phyloP scores from a whole-genome alignment of 2,329 filamentous ascomycete genomes.

The Talaromyces sp. region DNA sequence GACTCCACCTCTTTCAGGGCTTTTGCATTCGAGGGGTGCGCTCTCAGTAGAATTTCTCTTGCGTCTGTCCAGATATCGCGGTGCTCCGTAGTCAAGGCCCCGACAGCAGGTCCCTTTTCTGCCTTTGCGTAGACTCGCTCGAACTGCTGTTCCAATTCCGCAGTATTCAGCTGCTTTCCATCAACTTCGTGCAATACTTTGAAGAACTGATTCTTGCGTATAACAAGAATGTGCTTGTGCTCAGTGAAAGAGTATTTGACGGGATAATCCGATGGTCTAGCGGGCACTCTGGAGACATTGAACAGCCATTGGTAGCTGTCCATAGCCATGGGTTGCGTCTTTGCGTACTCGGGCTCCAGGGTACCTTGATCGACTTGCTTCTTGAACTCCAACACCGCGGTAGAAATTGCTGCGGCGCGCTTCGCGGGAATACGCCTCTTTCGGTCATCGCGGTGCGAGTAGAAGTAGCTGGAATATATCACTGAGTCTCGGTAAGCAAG shows the following conservation, averaged over 20 bases:
- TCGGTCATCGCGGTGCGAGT: conserved; percentile 93
- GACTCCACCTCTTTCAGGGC: conserved; percentile 79
- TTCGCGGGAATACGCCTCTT: conserved; percentile 81
- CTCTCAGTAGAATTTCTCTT: conserved; percentile 66
- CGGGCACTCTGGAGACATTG: conserved; percentile 81
- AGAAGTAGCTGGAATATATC: conserved; percentile 99
- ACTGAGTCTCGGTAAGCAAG: conserved; percentile 90
- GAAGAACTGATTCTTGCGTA: conserved; percentile 97
- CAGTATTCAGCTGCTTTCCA: conserved; percentile 79
- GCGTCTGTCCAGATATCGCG: conserved; percentile 89
- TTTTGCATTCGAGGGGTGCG: conserved; percentile 72
- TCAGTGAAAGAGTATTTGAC: conserved; percentile 70
- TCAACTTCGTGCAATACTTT: conserved; percentile 77
- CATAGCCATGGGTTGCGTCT: conserved; percentile 95
- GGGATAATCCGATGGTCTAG: conserved; percentile 73
- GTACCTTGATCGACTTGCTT: conserved; percentile 75
- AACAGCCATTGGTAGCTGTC: conserved; percentile 99
- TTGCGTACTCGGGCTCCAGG: conserved; percentile 98
- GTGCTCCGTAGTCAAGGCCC: conserved; percentile 83
- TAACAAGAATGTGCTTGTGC: conserved; percentile 80
- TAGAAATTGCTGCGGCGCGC: conserved; percentile 85
- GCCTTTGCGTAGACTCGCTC: conserved; percentile 74
- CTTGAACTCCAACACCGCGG: conserved; percentile 87
- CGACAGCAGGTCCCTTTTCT: conserved; percentile 64
- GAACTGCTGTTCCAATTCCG: conserved; percentile 88